Conservation (phyloP, 2,329 filamentous ascomycete species). For the Bipolaris oryzae region DNA sequence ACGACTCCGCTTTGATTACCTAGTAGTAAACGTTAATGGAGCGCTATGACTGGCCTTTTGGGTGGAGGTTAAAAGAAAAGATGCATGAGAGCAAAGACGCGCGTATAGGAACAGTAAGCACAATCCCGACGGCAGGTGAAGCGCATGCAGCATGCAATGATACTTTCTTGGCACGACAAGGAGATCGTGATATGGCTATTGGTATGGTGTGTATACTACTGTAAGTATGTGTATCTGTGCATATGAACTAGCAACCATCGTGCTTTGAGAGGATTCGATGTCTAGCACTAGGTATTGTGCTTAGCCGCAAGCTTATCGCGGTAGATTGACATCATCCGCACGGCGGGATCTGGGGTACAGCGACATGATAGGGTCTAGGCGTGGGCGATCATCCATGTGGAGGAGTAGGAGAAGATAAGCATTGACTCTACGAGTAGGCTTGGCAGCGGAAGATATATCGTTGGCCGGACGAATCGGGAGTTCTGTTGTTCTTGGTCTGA, state of each 20-base stretch:
- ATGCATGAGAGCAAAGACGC: background rate
- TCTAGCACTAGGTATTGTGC: background rate
- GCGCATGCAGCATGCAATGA: background rate
- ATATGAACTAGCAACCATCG: background rate
- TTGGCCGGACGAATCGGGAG: slow-evolving; percentile 1
- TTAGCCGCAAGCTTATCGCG: slow-evolving; percentile 4
- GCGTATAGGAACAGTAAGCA: background rate
- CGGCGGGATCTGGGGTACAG: slow-evolving; percentile 4
- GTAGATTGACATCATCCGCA: slow-evolving; percentile 4
- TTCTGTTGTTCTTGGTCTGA: slow-evolving; percentile 21
- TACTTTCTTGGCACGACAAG: background rate
- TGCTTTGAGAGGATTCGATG: background rate
- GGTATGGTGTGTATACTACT: too few species aligned
- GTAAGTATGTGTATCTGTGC: background rate
- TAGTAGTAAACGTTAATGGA: background rate
- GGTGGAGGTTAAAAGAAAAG: background rate
- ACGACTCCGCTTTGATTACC: background rate
- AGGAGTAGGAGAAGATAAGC: slow-evolving; percentile 23
- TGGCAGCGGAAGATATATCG: slow-evolving; percentile 13
- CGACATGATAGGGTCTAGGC: background rate
- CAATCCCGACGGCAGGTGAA: background rate
- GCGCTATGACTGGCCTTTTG: background rate
- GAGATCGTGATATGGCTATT: background rate
- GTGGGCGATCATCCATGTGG: background rate
- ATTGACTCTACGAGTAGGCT: slow-evolving; percentile 11